A percentile compares a stretch with the other conserved stretches of the same genome.
These are phyloP conservation scores for Aspergillus quadrilineatus DNA, from an alignment of 2,329 filamentous ascomycete genomes.

Conservation along the genomic window DNA sequence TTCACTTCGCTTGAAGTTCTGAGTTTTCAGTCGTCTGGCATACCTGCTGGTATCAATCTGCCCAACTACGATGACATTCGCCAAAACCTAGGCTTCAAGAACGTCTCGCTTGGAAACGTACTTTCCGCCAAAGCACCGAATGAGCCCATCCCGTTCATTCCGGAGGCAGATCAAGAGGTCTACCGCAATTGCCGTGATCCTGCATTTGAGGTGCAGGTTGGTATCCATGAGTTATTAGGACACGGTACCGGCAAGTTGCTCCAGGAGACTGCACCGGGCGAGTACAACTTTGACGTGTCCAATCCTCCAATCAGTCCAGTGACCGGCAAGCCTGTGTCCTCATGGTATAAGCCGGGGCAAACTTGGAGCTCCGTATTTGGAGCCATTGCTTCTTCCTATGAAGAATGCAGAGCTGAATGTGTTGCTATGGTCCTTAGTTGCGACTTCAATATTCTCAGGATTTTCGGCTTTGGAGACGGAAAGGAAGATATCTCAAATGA, in stretches of 20 bases:
- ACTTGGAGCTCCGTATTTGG: slow-evolving; percentile 95
- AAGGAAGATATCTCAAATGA: slow-evolving; percentile 68
- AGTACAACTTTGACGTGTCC: slow-evolving; percentile 82
- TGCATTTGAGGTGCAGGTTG: slow-evolving; percentile 93
- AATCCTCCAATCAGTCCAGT: slow-evolving; percentile 81
- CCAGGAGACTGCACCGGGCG: slow-evolving; percentile 78
- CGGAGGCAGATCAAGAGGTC: slow-evolving; percentile 70
- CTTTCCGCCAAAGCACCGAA: slow-evolving; percentile 86
- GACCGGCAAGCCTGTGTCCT: slow-evolving; percentile 71
- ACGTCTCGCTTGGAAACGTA: slow-evolving; percentile 85
- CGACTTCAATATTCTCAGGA: slow-evolving; percentile 82
- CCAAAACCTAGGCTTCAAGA: slow-evolving; percentile 66
- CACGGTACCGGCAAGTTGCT: slow-evolving; percentile 93
- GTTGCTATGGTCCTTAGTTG: slow-evolving; percentile 90
- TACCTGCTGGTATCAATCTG: slow-evolving; percentile 60
- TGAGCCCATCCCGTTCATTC: slow-evolving; percentile 89
- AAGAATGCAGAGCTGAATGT: slow-evolving; percentile 91
- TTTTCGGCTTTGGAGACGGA: slow-evolving; percentile 88
- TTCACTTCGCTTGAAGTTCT: slow-evolving; percentile 93
- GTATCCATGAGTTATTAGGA: slow-evolving; percentile 83
- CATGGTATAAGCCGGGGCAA: slow-evolving; percentile 92
- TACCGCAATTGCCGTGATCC: slow-evolving; percentile 81
- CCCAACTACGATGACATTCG: slow-evolving; percentile 61
- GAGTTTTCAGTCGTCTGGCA: slow-evolving; percentile 68
- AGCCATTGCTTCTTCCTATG: slow-evolving; percentile 80